Conservation (phyloP, 1,284 basidiomycete species). For the Schizopora paradoxa region DNA sequence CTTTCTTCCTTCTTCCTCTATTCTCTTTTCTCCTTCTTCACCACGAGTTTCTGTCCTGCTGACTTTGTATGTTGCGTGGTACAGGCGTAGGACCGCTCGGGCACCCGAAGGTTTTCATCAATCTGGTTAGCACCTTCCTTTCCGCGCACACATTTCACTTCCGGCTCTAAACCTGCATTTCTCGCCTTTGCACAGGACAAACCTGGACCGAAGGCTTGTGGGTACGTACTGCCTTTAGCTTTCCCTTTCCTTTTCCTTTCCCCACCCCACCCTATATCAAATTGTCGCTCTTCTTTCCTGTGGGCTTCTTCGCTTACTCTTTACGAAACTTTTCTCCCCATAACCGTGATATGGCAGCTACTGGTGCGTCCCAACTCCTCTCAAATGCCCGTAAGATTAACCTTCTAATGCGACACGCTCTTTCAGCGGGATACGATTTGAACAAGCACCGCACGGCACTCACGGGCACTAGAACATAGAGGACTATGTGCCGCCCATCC, state of each 20-base stretch:
- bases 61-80: slow-evolving; percentile 2
- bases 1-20: background rate
- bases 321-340: no score
- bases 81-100: slow-evolving; percentile 92
- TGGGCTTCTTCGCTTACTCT: no score
- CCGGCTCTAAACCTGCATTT: slow-evolving; percentile 17
- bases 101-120: slow-evolving; percentile 96
- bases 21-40: background rate
- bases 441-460: slow-evolving; percentile 52
- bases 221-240: slow-evolving; percentile 43
- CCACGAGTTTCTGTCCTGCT: background rate
- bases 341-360: no score
- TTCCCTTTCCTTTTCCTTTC: slow-evolving; percentile 2
- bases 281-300: no score
- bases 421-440: slow-evolving; percentile 76
- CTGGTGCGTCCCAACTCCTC: no score
- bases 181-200: slow-evolving; percentile 49
- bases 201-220: slow-evolving; percentile 69
- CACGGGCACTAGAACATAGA: slow-evolving; percentile 34
- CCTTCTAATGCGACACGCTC: slow-evolving; percentile 9
- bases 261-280: no score
- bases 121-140: slow-evolving; percentile 58
- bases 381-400: background rate
- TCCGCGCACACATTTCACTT: slow-evolving; percentile 11
- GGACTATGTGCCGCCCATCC: no score